Evolutionary conservation across 1,284 basidiomycete genomes (phyloP).

Genomic region (Boletellus sp.): DNA sequence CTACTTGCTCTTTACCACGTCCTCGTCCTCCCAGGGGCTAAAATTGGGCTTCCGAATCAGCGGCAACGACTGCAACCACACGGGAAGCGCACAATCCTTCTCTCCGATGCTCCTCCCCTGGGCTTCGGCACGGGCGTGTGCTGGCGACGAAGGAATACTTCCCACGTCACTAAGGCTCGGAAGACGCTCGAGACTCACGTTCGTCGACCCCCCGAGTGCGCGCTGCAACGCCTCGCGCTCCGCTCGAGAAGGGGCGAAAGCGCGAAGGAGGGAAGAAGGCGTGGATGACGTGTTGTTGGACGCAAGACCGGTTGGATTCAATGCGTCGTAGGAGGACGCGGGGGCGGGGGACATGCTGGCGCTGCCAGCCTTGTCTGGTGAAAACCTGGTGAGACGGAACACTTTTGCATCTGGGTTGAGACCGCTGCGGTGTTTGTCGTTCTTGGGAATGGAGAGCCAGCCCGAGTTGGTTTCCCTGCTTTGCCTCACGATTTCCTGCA

Average conservation of each 20-base stretch:
- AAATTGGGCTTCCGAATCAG: conserved; percentile 55
- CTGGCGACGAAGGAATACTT: conserved; percentile 61
- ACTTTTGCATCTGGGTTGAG: conserved; percentile 84
- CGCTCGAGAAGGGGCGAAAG: conserved; percentile 78
- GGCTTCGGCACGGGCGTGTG: conserved; percentile 40
- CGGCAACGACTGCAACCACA: conserved; percentile 55
- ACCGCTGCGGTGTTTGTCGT: conserved; percentile 53
- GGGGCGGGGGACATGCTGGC: conserved; percentile 13
- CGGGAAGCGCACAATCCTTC: conserved; percentile 39
- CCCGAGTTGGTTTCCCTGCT: conserved; percentile 32
- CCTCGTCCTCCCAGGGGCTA: conserved; percentile 67
- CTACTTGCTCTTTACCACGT: conserved; percentile 31
- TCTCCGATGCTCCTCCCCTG: conserved; percentile 23
- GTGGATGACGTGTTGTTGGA: conserved; percentile 38
- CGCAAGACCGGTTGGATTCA: conserved; percentile 54
- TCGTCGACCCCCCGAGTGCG: conserved; percentile 61
- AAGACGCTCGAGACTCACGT: conserved; percentile 67
- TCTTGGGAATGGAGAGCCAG: conserved; percentile 46
- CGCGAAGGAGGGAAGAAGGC: conserved; percentile 57
- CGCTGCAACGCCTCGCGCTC: conserved; percentile 77
- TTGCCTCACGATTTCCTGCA: conserved; percentile 11
- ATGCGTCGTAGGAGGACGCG: conserved; percentile 42
- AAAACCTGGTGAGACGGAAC: conserved; percentile 54
- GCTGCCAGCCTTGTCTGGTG: conserved; percentile 18
- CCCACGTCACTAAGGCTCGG: conserved; percentile 69